A percentile compares a stretch with the other conserved stretches of the same genome.
Conservation (phyloP, 306 rosid genomes). For the Vicia villosa region DNA sequence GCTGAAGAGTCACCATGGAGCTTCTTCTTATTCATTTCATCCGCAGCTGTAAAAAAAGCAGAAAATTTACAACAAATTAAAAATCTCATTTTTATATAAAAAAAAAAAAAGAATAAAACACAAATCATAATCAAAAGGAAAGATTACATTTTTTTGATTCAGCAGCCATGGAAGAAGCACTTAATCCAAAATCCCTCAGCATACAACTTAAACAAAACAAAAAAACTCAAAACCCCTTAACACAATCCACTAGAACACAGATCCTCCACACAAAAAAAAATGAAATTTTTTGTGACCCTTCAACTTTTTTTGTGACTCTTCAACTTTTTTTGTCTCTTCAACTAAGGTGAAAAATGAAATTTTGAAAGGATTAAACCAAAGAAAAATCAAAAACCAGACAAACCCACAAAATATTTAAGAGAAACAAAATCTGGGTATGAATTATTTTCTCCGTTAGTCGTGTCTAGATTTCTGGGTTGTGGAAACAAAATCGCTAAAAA, state of each 20-base stretch:
- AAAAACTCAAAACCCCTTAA: conserved; percentile 28
- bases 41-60: conserved; percentile 44
- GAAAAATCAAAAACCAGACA: not conserved
- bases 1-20: conserved; percentile 46
- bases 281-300: too few species aligned
- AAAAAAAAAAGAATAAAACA: not conserved
- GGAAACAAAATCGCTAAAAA: conserved; percentile 33
- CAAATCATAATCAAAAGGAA: conserved; percentile 16
- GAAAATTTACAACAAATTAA: conserved; percentile 25
- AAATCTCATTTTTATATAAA: not conserved
- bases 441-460: conserved; percentile 27
- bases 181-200: conserved; percentile 30
- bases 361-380: not conserved
- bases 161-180: conserved; percentile 48
- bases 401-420: conserved; percentile 39
- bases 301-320: not conserved
- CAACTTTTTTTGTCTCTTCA: conserved; percentile 17
- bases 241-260: conserved; percentile 27
- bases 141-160: conserved; percentile 43
- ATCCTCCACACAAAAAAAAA: conserved; percentile 3
- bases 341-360: conserved; percentile 8
- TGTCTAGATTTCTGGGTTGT: conserved; percentile 47
- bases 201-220: conserved; percentile 25
- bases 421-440: conserved; percentile 31
- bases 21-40: conserved; percentile 50